Conservation (phyloP, 2,329 filamentous ascomycete species). For the Monosporascus sp. region DNA sequence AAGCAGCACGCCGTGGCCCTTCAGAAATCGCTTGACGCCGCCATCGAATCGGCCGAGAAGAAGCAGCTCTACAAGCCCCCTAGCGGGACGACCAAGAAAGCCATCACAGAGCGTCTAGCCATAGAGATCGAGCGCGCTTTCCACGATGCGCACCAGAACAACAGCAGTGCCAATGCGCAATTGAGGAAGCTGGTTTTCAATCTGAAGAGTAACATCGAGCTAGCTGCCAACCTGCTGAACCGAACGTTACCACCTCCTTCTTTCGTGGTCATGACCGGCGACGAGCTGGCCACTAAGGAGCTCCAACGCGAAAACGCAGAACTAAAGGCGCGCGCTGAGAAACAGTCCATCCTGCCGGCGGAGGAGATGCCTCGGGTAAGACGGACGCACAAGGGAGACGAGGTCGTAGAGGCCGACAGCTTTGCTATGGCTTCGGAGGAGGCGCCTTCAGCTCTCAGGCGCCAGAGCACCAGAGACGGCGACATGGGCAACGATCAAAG, state of each 20-base stretch:
- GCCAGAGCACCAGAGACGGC: conserved; percentile 23
- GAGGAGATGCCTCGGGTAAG: conserved; percentile 73
- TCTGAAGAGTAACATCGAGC: conserved; percentile 78
- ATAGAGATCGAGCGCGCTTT: conserved; percentile 75
- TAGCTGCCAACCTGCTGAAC: conserved; percentile 71
- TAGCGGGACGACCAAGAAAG: conserved; percentile 57
- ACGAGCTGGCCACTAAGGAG: conserved; percentile 90
- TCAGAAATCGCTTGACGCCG: conserved; percentile 61
- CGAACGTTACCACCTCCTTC: conserved; percentile 66
- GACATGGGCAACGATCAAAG: conserved; percentile 4
- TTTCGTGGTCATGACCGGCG: conserved; percentile 80
- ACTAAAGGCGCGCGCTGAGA: conserved; percentile 72
- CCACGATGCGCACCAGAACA: conserved; percentile 47
- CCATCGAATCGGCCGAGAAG: conserved; percentile 64
- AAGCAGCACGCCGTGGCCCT: conserved; percentile 66
- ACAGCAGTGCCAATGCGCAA: conserved; percentile 50
- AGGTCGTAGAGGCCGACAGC: conserved; percentile 76
- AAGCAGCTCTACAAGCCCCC: conserved; percentile 57
- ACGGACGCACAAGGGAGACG: conserved; percentile 92
- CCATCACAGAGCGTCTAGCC: conserved; percentile 64
- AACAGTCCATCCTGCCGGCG: conserved; percentile 78
- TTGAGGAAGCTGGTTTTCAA: conserved; percentile 78
- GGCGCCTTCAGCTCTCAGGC: conserved; percentile 30
- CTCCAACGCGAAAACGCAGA: conserved; percentile 71
- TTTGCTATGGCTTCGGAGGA: conserved; percentile 31